Evolutionary conservation across 495 filamentous ascomycete genomes (phyloP).

Genomic region (Mycothermus thermophilus): DNA sequence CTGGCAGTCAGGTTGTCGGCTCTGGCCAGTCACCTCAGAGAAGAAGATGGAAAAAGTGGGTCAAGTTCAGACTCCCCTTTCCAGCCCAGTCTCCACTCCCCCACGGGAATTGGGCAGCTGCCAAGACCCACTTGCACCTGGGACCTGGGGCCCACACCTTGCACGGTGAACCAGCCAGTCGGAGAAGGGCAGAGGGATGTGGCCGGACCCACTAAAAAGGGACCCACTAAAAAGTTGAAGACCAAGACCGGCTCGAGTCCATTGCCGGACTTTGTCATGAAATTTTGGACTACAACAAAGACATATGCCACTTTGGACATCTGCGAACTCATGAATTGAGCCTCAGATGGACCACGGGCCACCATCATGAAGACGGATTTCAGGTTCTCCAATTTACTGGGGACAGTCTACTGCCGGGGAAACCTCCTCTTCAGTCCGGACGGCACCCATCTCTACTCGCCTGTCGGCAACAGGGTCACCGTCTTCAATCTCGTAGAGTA

Average conservation of each 20-base stretch:
- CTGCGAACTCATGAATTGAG: neutral
- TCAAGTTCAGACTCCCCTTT: no score
- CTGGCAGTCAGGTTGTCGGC: no score
- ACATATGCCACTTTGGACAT: conserved; percentile 5
- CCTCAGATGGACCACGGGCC: conserved; percentile 6
- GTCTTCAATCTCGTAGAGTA: conserved; percentile 95
- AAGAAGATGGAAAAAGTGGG: no score
- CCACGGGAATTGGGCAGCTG: no score
- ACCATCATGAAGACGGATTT: conserved; percentile 85
- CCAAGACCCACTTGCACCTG: no score
- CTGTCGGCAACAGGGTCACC: conserved; percentile 88
- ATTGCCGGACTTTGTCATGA: no score
- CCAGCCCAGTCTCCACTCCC: no score
- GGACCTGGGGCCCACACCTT: no score
- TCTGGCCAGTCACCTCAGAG: no score
- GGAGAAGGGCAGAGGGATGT: conserved; percentile 18
- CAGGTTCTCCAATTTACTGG: conserved; percentile 92
- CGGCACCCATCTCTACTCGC: conserved; percentile 89
- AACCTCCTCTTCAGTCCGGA: conserved; percentile 95
- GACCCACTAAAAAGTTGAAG: conserved; percentile 7
- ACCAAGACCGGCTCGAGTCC: no score
- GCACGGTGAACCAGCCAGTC: conserved; percentile 12
- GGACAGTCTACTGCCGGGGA: conserved; percentile 93
- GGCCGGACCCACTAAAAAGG: conserved; percentile 21
- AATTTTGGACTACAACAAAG: no score